phyloP scores from a whole-genome alignment of 129 eudicot species.

The Lactuca saligna region DNA sequence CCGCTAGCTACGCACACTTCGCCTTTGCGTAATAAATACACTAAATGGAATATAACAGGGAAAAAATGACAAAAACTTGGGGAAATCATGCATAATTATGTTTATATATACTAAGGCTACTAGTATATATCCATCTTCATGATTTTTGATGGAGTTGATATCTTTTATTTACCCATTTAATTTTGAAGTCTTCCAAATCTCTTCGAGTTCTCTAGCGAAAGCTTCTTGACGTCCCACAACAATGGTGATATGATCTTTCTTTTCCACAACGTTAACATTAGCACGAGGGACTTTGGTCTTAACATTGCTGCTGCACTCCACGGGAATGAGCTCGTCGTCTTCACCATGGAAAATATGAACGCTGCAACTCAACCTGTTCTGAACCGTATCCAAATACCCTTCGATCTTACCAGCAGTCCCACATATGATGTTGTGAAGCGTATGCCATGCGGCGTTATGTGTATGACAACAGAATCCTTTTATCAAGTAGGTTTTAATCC shows the following conservation, averaged over 20 bases:
- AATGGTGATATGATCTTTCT: slow-evolving; percentile 85
- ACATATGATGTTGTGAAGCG: slow-evolving; percentile 91
- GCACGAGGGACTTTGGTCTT: slow-evolving; percentile 78
- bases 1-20: slow-evolving; percentile 11
- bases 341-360: slow-evolving; percentile 73
- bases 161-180: slow-evolving; percentile 21
- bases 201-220: slow-evolving; percentile 89
- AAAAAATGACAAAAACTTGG: slow-evolving; percentile 20
- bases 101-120: slow-evolving; percentile 17
- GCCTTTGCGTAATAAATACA: slow-evolving; percentile 19
- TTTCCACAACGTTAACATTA: slow-evolving; percentile 60
- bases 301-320: slow-evolving; percentile 79
- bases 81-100: slow-evolving; percentile 20
- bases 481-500: slow-evolving; percentile 73
- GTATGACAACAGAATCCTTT: slow-evolving; percentile 88
- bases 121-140: slow-evolving; percentile 30
- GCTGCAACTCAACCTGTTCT: slow-evolving; percentile 46
- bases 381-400: slow-evolving; percentile 60
- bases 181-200: slow-evolving; percentile 56
- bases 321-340: slow-evolving; percentile 88
- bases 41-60: slow-evolving; percentile 17
- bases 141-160: slow-evolving; percentile 16
- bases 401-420: slow-evolving; percentile 87
- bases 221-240: slow-evolving; percentile 88
- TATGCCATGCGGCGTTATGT: slow-evolving; percentile 98